Conservation (phyloP, 331 rosid species). For the Malus hybrid region DNA sequence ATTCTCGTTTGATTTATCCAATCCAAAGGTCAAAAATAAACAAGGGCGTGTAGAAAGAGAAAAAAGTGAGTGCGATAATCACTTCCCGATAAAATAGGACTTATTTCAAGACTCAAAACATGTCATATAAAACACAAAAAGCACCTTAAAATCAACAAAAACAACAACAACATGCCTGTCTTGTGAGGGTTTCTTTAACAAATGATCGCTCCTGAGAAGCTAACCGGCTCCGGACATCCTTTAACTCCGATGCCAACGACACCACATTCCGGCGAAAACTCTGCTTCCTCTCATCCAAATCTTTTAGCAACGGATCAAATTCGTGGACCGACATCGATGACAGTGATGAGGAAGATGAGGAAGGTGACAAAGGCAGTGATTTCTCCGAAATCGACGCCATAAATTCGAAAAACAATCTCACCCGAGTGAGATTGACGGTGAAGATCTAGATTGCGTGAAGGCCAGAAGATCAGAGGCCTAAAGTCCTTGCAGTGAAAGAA, state of each 20-base stretch:
- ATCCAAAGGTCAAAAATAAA: too few species aligned
- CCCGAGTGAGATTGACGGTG: neutral
- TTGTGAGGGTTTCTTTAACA: conserved; percentile 58
- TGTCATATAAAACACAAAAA: conserved; percentile 16
- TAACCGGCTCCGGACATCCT: conserved; percentile 69
- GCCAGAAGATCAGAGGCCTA: conserved; percentile 1
- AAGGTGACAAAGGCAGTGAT: conserved; percentile 23
- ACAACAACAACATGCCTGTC: conserved; percentile 50
- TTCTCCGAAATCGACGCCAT: conserved; percentile 56
- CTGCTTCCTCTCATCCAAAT: conserved; percentile 84
- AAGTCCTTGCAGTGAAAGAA: conserved; percentile 28
- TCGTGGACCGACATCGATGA: conserved; percentile 25
- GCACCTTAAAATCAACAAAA: neutral
- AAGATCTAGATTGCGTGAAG: neutral
- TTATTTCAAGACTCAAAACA: conserved; percentile 21
- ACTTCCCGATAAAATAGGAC: too few species aligned
- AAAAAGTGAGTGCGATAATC: too few species aligned
- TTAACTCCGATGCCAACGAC: conserved; percentile 82
- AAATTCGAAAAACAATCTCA: conserved; percentile 29
- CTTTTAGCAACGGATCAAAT: conserved; percentile 70
- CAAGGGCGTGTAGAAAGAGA: too few species aligned
- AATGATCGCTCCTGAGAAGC: conserved; percentile 67
- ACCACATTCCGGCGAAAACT: conserved; percentile 82
- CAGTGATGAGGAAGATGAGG: conserved; percentile 12
- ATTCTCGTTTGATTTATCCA: too few species aligned